phyloP scores from a whole-genome alignment of 129 eudicot species.

The Heracleum sosnowskyi region DNA sequence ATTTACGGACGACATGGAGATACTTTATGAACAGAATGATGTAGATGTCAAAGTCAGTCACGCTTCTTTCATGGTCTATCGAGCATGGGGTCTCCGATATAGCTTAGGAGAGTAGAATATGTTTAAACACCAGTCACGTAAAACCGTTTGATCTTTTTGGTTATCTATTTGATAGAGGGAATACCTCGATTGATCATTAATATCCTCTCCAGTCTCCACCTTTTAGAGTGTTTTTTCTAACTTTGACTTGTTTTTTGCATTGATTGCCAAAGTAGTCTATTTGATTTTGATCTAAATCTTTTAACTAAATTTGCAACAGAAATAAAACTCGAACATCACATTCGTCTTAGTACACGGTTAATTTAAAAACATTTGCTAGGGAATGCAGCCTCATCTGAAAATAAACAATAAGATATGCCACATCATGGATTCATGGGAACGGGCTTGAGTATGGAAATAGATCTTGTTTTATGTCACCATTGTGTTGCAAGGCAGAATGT shows the following conservation, averaged over 20 bases:
- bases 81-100: not conserved
- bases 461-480: too few species aligned
- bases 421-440: not conserved
- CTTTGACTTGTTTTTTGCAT: not conserved
- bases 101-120: not conserved
- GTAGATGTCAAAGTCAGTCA: not conserved
- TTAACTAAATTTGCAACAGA: not conserved
- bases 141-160: not conserved
- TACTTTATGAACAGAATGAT: not conserved
- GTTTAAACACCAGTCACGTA: not conserved
- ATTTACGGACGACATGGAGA: not conserved
- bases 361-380: not conserved
- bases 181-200: not conserved
- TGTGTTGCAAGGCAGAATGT: not conserved
- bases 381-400: not conserved
- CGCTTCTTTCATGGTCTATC: not conserved
- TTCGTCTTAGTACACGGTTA: not conserved
- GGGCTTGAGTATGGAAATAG: not conserved
- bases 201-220: not conserved
- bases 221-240: not conserved
- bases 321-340: not conserved
- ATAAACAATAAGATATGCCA: not conserved
- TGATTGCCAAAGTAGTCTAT: not conserved
- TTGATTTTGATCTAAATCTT: not conserved
- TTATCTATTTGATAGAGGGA: not conserved